Base-by-base conservation (phyloP, 768 basidiomycete species). In the Hygrophorus russula region DNA sequence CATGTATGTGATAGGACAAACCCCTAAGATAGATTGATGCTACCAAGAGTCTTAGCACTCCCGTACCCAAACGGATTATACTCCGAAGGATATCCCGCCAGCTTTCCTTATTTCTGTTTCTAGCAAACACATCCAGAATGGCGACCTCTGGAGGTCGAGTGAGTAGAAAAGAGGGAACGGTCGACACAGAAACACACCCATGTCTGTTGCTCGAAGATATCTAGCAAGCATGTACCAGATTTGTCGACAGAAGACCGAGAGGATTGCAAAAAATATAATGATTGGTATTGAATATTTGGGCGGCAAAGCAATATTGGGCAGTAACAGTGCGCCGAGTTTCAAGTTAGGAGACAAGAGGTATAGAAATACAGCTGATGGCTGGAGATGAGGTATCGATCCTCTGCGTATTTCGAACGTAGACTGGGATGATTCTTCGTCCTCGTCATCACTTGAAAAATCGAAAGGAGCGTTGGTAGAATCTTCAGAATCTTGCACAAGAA, bases 211-310 rank as follows among this genome's bases (percentile, higher is more conserved):
- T 51, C 75, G 73, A 36, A 82, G 65, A 57, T 87, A 83, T 27
- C 79, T 70, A 36, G 78, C 75, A n/a, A 87, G 71, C 67, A 85
- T 73, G 61, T 82, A 85, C 78, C 80, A 82, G 39, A 87, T 61
- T 50, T 83, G 81, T 40, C 80, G 65, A 31, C 76, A 68, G 48
- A 82, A 74, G 27, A 70, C 70, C 5, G 82, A 70, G 11, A 81
- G 59, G 29, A 68, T 50, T n/a, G 78, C 77, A 45, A 77, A 77
- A 20, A 69, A 51, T 27, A 77, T 36, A 2, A 84, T 57, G 1
- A 65, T 59, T 20, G 74, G 61, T 20, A 84, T 60, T 3, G 69
- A 66, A 20, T 69, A 63, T 52, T 69, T 67, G 32, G 80, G 60
- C 2, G 78, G 66, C 37, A 69, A 53, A 30, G 59, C 59, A 5